phyloP scores from a whole-genome alignment of 2,329 filamentous ascomycete species.

The Nemania serpens region DNA sequence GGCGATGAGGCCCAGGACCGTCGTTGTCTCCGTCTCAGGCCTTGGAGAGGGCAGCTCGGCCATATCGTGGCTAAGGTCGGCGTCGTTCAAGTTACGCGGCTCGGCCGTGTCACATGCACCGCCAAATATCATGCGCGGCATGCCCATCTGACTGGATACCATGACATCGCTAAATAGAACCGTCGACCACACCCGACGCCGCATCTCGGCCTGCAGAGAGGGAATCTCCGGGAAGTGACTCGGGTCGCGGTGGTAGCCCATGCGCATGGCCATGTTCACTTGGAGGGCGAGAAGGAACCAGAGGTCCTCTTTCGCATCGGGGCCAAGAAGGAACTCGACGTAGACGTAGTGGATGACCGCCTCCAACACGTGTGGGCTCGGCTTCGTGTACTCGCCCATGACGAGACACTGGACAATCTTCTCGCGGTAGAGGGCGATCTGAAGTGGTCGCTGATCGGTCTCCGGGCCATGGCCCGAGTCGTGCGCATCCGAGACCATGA shows the following conservation, averaged over 20 bases:
- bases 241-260: constrained; percentile 59
- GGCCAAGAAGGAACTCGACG: constrained; percentile 55
- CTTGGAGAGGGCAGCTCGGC: constrained; percentile 51
- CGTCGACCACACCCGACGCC: constrained; percentile 46
- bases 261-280: constrained; percentile 56
- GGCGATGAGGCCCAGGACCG: constrained; percentile 55
- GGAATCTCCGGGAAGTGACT: constrained; percentile 42
- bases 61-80: constrained; percentile 56
- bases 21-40: constrained; percentile 53
- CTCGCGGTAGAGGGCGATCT: constrained; percentile 54
- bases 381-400: constrained; percentile 56
- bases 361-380: constrained; percentile 55
- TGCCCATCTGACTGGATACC: constrained; percentile 56
- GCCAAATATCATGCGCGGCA: constrained; percentile 53
- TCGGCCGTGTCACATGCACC: constrained; percentile 54
- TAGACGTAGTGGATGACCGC: constrained; percentile 57
- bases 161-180: constrained; percentile 55
- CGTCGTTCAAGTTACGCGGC: constrained; percentile 59
- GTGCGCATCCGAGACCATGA: constrained; percentile 53
- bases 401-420: constrained; percentile 58
- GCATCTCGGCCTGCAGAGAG: constrained; percentile 54
- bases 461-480: background rate
- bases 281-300: constrained; percentile 56
- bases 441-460: constrained; percentile 46
- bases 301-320: constrained; percentile 56